A percentile compares a stretch with the other conserved stretches of the same genome.
These are phyloP conservation scores for Mucor sp. DNA, from an alignment of 371 early-diverging fungal species.

Conservation along the genomic window DNA sequence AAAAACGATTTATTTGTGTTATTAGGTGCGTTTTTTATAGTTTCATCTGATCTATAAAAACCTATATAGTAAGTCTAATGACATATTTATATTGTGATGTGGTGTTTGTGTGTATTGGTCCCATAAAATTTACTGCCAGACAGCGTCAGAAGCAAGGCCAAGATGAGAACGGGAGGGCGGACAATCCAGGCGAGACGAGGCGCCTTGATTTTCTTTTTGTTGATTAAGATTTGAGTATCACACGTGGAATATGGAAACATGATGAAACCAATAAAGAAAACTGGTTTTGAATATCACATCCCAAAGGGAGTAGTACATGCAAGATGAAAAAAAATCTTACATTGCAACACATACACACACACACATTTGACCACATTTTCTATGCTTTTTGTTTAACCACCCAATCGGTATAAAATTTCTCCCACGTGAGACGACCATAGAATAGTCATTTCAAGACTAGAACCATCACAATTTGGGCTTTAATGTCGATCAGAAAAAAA, in stretches of 20 bases:
- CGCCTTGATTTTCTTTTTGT: background rate
- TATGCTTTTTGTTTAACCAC: constrained; percentile 5
- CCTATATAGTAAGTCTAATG: background rate
- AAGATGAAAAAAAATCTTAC: background rate
- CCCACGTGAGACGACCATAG: constrained; percentile 3
- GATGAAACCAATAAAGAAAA: constrained; percentile 5
- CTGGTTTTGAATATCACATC: constrained; percentile 4
- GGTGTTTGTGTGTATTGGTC: background rate
- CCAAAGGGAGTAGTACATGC: background rate
- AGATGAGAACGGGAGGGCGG: background rate
- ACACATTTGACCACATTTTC: constrained; percentile 2
- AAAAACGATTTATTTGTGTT: background rate
- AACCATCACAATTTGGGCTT: background rate
- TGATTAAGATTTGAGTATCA: background rate
- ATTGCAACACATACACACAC: background rate
- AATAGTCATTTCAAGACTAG: background rate
- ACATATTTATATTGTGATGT: background rate
- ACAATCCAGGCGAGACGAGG: background rate
- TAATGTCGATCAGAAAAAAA: background rate
- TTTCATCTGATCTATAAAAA: background rate
- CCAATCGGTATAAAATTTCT: constrained; percentile 4
- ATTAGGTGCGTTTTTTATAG: background rate
- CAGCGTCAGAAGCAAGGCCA: too few species aligned
- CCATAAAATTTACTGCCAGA: background rate
- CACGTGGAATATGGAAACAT: constrained; percentile 5